Conservation (phyloP, 2,329 filamentous ascomycete species). For the Ampelomyces quisqualis region DNA sequence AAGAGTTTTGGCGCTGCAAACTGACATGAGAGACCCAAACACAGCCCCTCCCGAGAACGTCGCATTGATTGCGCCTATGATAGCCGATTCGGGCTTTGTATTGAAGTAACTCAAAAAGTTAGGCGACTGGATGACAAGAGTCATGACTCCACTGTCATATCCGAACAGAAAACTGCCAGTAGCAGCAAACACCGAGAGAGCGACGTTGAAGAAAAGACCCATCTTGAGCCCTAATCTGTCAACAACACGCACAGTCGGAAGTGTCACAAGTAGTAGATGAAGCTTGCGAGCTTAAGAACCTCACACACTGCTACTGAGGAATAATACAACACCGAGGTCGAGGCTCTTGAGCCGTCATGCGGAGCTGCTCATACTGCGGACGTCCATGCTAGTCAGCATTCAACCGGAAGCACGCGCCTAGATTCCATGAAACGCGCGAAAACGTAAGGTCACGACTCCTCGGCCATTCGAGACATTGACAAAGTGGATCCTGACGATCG, state of each 20-base stretch:
- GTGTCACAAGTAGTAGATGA: too few species aligned
- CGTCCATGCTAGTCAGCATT: too few species aligned
- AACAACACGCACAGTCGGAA: too few species aligned
- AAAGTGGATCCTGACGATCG: too few species aligned
- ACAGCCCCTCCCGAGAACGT: constrained; percentile 62
- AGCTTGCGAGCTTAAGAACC: neutral
- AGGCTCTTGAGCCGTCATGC: neutral
- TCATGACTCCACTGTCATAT: constrained; percentile 46
- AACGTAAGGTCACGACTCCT: too few species aligned
- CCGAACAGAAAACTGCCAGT: constrained; percentile 45
- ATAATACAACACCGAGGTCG: constrained; percentile 12
- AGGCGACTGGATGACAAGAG: constrained; percentile 56
- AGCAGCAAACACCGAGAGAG: constrained; percentile 47
- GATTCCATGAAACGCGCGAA: too few species aligned
- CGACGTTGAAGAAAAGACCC: constrained; percentile 48
- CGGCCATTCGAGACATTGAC: too few species aligned
- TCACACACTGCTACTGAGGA: constrained; percentile 1
- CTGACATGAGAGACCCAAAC: constrained; percentile 54
- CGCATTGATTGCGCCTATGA: constrained; percentile 64
- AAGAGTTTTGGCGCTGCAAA: neutral
- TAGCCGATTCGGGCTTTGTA: constrained; percentile 51
- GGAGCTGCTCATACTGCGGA: constrained; percentile 10
- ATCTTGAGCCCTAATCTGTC: too few species aligned
- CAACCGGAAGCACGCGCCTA: constrained; percentile 22
- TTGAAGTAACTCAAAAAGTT: constrained; percentile 62